Percentiles rank a stretch among this genome's conserved stretches.
phyloP scores from a whole-genome alignment of 306 rosid genomes.

The Morella rubra region DNA sequence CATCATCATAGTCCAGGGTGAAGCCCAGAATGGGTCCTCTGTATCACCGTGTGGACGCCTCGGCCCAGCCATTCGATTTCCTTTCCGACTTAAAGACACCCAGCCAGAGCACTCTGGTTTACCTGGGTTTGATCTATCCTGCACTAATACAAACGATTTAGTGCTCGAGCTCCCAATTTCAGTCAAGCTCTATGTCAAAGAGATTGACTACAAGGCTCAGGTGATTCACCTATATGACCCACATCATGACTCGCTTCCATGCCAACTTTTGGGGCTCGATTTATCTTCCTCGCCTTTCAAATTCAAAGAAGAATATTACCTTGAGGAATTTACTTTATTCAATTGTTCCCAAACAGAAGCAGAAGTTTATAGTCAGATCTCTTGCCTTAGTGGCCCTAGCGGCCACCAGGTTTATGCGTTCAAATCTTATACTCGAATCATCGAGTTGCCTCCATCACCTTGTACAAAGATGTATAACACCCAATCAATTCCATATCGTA shows the following conservation, averaged over 20 bases:
- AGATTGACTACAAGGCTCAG: background rate
- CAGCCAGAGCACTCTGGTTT: background rate
- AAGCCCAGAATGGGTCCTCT: background rate
- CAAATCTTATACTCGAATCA: no score
- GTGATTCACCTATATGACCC: background rate
- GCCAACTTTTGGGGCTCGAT: background rate
- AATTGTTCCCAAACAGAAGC: no score
- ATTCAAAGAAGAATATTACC: no score
- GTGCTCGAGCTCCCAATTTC: background rate
- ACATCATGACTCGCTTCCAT: background rate
- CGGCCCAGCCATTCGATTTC: constrained; percentile 12
- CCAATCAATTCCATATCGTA: no score
- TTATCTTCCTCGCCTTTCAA: background rate
- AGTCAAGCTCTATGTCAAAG: background rate
- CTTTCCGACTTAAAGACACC: no score
- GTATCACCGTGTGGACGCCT: constrained; percentile 1
- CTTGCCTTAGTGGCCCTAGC: no score
- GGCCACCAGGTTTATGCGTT: no score
- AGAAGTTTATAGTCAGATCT: no score
- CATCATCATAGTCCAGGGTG: no score
- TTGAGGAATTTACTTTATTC: no score
- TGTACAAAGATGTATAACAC: no score
- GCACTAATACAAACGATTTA: background rate
- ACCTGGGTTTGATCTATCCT: constrained; percentile 7
- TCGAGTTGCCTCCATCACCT: no score